Evolutionary conservation across 164 flowering plant species (phyloP).

Genomic region (Kalanchoe fedtschenkoi): DNA sequence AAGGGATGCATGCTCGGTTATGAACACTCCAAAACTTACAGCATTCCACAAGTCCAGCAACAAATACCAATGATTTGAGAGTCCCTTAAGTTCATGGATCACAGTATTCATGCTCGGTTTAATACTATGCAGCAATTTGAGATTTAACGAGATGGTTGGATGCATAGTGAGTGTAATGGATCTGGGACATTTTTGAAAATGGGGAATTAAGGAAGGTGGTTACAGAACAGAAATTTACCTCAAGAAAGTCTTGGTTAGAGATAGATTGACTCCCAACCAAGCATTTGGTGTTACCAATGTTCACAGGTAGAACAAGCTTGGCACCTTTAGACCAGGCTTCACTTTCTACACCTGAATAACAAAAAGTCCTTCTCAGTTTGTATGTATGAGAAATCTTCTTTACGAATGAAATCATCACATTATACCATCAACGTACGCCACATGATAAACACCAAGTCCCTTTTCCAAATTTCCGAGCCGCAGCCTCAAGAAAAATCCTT

Average conservation of each 20-base stretch:
- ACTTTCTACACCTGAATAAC: conserved; percentile 23
- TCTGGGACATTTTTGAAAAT: no score
- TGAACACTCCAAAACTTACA: no score
- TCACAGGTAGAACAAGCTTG: conserved; percentile 31
- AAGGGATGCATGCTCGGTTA: no score
- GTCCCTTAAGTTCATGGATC: neutral
- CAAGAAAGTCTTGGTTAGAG: conserved; percentile 76
- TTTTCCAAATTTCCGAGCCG: neutral
- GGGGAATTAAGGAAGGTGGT: neutral
- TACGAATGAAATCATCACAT: neutral
- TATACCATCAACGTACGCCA: neutral
- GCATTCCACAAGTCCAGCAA: neutral
- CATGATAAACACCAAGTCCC: neutral
- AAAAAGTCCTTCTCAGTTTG: neutral
- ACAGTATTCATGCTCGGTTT: neutral
- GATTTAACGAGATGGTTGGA: neutral
- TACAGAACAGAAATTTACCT: conserved; percentile 47
- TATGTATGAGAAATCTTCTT: neutral
- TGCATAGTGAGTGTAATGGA: no score
- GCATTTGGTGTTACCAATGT: conserved; percentile 46
- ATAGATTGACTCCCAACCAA: conserved; percentile 47
- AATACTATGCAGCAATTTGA: neutral
- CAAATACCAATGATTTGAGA: neutral
- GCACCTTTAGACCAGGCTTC: conserved; percentile 19
- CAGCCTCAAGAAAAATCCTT: conserved; percentile 2